phyloP scores from a whole-genome alignment of 2,329 filamentous ascomycete species.

The Aureobasidium pullulans region DNA sequence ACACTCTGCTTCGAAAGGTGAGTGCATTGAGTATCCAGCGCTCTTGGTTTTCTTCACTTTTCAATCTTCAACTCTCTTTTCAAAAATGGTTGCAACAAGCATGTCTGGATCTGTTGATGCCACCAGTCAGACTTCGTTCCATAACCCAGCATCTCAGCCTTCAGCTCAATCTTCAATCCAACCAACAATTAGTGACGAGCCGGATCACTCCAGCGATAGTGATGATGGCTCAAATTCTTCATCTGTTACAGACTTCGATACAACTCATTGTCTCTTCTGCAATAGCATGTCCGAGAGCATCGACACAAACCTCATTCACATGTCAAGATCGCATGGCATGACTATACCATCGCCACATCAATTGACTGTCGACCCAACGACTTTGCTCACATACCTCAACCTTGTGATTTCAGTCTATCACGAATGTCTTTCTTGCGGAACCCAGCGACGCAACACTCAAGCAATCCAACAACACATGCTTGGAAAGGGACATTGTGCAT shows the following conservation, averaged over 20 bases:
- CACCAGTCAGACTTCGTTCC: not conserved
- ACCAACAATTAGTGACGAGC: not conserved
- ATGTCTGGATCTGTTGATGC: not conserved
- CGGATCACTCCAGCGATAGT: not conserved
- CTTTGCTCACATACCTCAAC: conserved; percentile 69
- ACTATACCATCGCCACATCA: conserved; percentile 89
- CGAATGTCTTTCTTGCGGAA: conserved; percentile 84
- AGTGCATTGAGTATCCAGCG: not conserved
- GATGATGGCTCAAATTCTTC: not conserved
- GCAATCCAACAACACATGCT: conserved; percentile 95
- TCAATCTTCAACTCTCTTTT: not conserved
- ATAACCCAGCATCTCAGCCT: too few relatives aligned
- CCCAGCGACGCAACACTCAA: conserved; percentile 66
- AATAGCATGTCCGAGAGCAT: conserved; percentile 72
- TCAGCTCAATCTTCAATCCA: not conserved
- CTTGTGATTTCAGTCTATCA: conserved; percentile 71
- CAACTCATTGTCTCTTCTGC: conserved; percentile 73
- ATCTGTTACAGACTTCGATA: not conserved
- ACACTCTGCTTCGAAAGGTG: too few relatives aligned
- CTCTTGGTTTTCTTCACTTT: not conserved
- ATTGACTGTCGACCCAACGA: conserved; percentile 66
- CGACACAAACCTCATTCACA: conserved; percentile 71
- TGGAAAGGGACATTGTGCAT: conserved; percentile 93
- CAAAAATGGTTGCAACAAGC: not conserved
- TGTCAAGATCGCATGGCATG: conserved; percentile 89